Percentiles rank a stretch among this genome's conserved stretches.
Conservation (phyloP, 2,329 filamentous ascomycete genomes). For the Scolecobasidium constrictum region DNA sequence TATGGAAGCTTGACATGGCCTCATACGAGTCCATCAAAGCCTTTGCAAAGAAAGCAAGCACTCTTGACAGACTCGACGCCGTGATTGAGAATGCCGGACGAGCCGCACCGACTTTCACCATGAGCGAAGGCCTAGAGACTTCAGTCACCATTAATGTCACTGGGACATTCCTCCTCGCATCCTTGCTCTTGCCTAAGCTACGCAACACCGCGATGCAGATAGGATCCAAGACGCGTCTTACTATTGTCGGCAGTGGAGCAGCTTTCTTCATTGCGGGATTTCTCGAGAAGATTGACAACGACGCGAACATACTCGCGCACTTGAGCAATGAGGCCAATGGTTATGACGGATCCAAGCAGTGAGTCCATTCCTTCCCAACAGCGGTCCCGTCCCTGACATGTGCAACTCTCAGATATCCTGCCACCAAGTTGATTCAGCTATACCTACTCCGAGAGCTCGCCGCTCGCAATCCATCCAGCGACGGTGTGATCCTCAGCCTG, state of each 20-base stretch:
- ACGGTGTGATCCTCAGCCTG: not conserved
- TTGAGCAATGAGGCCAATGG: not conserved
- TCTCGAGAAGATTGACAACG: not conserved
- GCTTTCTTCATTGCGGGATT: not conserved
- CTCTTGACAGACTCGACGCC: conserved; percentile 23
- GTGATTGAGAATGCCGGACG: conserved; percentile 29
- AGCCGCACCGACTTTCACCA: conserved; percentile 15
- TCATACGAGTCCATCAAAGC: conserved; percentile 25
- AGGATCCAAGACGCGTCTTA: not conserved
- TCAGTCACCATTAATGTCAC: conserved; percentile 29
- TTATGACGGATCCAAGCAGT: not conserved
- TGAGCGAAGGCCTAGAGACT: conserved; percentile 18
- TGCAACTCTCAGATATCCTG: not conserved
- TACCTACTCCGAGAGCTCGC: conserved; percentile 1
- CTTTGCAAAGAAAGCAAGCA: conserved; percentile 19
- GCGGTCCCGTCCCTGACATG: not conserved
- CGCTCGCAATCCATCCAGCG: not conserved
- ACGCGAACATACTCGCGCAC: not conserved
- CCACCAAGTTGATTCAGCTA: conserved; percentile 1
- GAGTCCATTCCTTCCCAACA: not conserved
- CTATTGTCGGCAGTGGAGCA: not conserved
- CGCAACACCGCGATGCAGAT: not conserved
- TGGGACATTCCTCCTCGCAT: conserved; percentile 25
- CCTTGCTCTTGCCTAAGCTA: conserved; percentile 19
- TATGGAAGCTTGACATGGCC: conserved; percentile 35